Base-by-base conservation (phyloP, 305 asterid genomes). In the Lippia alba region DNA sequence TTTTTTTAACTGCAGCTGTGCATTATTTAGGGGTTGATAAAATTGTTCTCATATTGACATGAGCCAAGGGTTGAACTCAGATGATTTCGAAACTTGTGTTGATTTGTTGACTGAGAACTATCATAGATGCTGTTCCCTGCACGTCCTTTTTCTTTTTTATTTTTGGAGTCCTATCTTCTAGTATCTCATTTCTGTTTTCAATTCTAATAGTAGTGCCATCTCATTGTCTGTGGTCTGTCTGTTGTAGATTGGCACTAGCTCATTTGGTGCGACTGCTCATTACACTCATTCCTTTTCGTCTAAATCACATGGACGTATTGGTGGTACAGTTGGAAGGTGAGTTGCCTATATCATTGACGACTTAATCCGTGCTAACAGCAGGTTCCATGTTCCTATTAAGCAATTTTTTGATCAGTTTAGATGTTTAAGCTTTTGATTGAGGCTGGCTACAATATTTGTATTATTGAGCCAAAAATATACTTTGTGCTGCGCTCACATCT, bases 301-400 rank as follows among this genome's bases (percentile, higher is more conserved):
- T 59, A 94, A 88, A 74, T 92, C 98, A 16, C 99, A 94, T 61
- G 98, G 97, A 46, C 96, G 97, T 30, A 78, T 92, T 72, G 80
- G 84, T 40, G 99, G 97, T 67, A 84, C 80, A 75, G 74, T 92
- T 49, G 99, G 98, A 81, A 92, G 99, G 99, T 94, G 5, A 14
- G 69, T 61, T 49, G 48, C 66, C 63, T 67, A 9, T 34, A 62
- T 56, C 59, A 15, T 49, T 41, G 50, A 24, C 50, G 19, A 58
- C 39, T 51, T 32, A 24, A 17, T 36, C 50, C 36, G 8, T 33
- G 57, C 53, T 44, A 30, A 33, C 15, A 15, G 30, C 66, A 19
- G 2, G 53, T 40, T 67, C 71, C 20, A 17, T 65, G 15, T 34
- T 34, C 66, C 55, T 56, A 65, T 44, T 50, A 41, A 58, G 36